A percentile compares a stretch with the other conserved stretches of the same genome.
Conservation (phyloP, 257 asterid genomes). For the Fraxinus pennsylvanica region DNA sequence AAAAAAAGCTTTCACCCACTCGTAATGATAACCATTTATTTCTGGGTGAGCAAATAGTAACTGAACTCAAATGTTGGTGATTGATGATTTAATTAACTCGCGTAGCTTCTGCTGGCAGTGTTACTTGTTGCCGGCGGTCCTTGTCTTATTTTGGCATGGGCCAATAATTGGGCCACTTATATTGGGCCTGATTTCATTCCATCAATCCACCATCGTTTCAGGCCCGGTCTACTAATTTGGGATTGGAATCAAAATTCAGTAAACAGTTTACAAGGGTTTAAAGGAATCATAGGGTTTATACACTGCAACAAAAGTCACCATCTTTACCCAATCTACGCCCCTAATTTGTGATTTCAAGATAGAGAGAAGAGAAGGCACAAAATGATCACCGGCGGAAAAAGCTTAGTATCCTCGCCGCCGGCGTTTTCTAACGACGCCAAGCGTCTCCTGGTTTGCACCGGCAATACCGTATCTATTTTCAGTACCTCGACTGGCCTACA, state of each 20-base stretch:
- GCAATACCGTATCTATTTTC: slow-evolving; percentile 78
- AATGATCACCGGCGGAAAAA: slow-evolving; percentile 78
- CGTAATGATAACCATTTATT: too few relatives aligned
- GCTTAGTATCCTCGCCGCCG: slow-evolving; percentile 75
- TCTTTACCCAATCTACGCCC: neutral
- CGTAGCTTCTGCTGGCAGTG: neutral
- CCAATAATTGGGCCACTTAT: neutral
- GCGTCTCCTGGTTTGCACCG: slow-evolving; percentile 82
- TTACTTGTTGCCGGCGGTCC: too few relatives aligned
- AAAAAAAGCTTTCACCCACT: too few relatives aligned
- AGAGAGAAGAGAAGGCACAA: slow-evolving; percentile 12
- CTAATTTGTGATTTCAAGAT: neutral
- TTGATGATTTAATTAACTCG: neutral
- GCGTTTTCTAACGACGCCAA: slow-evolving; percentile 86
- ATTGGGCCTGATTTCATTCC: neutral
- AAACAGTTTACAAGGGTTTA: neutral
- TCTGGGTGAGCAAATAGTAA: too few relatives aligned
- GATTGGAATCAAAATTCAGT: neutral
- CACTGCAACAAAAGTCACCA: neutral
- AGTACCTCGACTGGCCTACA: slow-evolving; percentile 91
- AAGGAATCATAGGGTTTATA: neutral
- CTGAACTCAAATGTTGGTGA: too few relatives aligned
- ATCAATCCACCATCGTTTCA: neutral
- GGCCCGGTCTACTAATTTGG: neutral
- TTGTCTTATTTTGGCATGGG: too few relatives aligned